A percentile compares a stretch with the other conserved stretches of the same genome.
Evolutionary conservation across 345 rosid genomes (phyloP).

Genomic region (Gossypium australe): DNA sequence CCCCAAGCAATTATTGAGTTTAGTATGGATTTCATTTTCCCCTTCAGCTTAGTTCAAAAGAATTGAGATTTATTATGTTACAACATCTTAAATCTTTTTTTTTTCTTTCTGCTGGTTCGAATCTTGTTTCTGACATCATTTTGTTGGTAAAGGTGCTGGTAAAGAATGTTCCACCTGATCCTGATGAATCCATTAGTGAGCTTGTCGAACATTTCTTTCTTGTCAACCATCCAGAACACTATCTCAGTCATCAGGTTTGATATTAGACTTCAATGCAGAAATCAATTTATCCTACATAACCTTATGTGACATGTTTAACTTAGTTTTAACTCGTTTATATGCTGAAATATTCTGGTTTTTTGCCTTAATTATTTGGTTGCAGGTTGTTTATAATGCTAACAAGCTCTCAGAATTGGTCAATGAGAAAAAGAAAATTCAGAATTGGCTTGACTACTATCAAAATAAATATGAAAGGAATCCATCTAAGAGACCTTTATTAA

Average conservation of each 20-base stretch:
- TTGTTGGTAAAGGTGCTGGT: constrained; percentile 60
- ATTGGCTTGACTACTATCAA: constrained; percentile 85
- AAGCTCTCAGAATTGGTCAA: constrained; percentile 52
- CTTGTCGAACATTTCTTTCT: constrained; percentile 88
- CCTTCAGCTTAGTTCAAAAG: neutral
- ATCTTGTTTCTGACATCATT: constrained; percentile 1
- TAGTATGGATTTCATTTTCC: neutral
- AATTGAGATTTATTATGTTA: neutral
- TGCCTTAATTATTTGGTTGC: constrained; percentile 16
- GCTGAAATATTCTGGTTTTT: neutral
- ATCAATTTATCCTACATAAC: neutral
- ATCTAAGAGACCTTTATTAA: constrained; percentile 43
- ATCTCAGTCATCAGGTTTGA: constrained; percentile 80
- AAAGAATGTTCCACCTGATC: constrained; percentile 86
- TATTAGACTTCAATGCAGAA: neutral
- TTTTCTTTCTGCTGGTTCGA: neutral
- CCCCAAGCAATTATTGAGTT: neutral
- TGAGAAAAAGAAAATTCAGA: constrained; percentile 60
- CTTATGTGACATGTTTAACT: neutral
- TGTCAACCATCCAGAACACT: constrained; percentile 86
- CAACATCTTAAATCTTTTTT: neutral
- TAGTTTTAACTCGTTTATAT: neutral
- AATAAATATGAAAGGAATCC: constrained; percentile 62
- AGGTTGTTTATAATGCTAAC: constrained; percentile 83
- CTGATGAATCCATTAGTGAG: constrained; percentile 81